Base-by-base conservation (phyloP, 208 protist genomes). In the Trypanosoma cruzi region DNA sequence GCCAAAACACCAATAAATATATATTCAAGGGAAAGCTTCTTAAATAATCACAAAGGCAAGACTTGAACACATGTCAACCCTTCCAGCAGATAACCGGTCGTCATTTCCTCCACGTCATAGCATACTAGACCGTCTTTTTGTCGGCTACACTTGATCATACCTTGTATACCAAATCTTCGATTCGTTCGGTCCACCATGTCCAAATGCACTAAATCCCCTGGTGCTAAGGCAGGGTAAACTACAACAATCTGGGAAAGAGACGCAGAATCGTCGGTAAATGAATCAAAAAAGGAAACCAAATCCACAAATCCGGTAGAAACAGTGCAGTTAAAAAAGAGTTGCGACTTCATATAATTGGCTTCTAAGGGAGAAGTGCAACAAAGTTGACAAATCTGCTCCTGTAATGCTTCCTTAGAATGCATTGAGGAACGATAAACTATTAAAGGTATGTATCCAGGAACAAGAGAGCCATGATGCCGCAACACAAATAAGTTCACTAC, bases 131-230 rank as follows among this genome's bases (percentile, higher is more conserved):
- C 75, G 26, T 82, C 69, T 49, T 79, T 65, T 18, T 71, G 53
- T 48, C 53, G 70, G 22, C 66, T 63, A 4, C 81, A 60, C 8
- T 66, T 61, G 2, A 86, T 72, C 18, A 87, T 75, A 6, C 76
- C 69, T 52, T 86, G 81, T 8, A 79, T 49, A 57, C 69, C 71
- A 13, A 72, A 64, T 5, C 58, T 42, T 24, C 42, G 58, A 14
- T 31, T 44, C 22, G 31, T 42, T 58, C 54, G n/a, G 54, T 50
- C 32, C 20, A 59, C 42, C 5, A 62, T 29, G 28, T 79, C 72
- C 50, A 87, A 64, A 2, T 75, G 64, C 8, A 87, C 81, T 24
- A 90, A 73, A 29, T 90, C 85, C 29, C 85, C 81, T 4, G 79
- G 57, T 18, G 75, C 53, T 4, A 84, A 54, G 14, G 71, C 54